Conservation (phyloP, 352 stramenopile genomes). For the Blastocystis sp. region DNA sequence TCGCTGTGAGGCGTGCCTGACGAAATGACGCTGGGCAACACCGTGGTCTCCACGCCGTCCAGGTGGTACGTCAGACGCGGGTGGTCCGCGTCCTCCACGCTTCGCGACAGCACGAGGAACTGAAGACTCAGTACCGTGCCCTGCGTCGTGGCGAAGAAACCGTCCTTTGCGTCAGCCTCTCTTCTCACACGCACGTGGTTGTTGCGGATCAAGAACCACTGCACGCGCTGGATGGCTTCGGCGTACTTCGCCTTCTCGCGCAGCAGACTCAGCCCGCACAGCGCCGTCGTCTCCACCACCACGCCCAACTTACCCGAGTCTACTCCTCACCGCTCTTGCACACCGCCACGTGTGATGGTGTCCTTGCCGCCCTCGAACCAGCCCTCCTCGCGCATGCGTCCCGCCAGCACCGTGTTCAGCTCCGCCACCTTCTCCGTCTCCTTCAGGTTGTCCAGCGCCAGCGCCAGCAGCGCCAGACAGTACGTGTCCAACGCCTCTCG, state of each 20-base stretch:
- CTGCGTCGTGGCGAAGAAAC: conserved; percentile 26
- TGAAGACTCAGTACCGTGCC: conserved; percentile 42
- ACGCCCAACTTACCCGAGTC: neutral
- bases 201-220: neutral
- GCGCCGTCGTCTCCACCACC: neutral
- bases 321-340: neutral
- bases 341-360: neutral
- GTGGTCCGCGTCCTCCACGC: neutral
- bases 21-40: neutral
- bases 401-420: neutral
- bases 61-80: neutral
- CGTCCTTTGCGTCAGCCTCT: neutral
- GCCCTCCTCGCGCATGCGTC: neutral
- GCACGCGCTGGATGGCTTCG: neutral
- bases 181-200: neutral
- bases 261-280: neutral
- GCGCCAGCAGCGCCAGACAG: neutral
- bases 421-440: neutral
- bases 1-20: neutral
- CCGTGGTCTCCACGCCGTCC: neutral
- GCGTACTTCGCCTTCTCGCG: neutral
- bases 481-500: neutral
- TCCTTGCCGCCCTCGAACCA: neutral
- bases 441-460: neutral
- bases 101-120: conserved; percentile 2